Percentiles rank a stretch among this genome's conserved stretches.
These are phyloP conservation scores for Stellera chamaejasme DNA, from an alignment of 345 rosid species.

Conservation along the genomic window DNA sequence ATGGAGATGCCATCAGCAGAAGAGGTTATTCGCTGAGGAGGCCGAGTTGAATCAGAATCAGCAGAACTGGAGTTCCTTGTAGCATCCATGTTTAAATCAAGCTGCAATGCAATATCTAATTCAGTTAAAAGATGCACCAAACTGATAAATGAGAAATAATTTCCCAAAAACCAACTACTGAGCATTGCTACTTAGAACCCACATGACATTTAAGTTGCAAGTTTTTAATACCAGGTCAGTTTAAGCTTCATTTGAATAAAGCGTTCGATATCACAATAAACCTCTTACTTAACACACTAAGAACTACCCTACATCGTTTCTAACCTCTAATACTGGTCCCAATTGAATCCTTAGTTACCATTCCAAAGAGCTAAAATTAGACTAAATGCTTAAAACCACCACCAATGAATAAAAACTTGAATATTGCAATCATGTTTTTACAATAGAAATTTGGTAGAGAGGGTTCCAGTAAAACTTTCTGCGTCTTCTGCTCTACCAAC, in stretches of 20 bases:
- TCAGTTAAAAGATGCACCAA: neutral
- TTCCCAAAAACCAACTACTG: no score
- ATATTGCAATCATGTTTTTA: neutral
- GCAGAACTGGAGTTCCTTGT: constrained; percentile 8
- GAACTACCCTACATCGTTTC: no score
- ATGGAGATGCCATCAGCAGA: constrained; percentile 11
- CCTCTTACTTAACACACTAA: no score
- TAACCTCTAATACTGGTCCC: no score
- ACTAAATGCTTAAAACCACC: neutral
- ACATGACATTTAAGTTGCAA: neutral
- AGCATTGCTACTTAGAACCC: neutral
- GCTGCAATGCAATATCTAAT: constrained; percentile 26
- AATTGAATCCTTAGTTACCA: no score
- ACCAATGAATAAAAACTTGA: neutral
- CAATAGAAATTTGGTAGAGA: neutral
- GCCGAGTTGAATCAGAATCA: constrained; percentile 8
- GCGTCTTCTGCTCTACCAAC: constrained; percentile 14
- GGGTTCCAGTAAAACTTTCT: no score
- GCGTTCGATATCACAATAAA: no score
- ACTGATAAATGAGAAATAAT: neutral
- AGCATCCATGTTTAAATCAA: constrained; percentile 32
- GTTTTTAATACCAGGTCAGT: no score
- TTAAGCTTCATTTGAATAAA: no score
- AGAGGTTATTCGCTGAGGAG: constrained; percentile 7
- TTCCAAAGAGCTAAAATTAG: no score